Percentiles rank a stretch among this genome's conserved stretches.
phyloP scores from a whole-genome alignment of 352 stramenopile genomes.

The Phytophthora crassamura region DNA sequence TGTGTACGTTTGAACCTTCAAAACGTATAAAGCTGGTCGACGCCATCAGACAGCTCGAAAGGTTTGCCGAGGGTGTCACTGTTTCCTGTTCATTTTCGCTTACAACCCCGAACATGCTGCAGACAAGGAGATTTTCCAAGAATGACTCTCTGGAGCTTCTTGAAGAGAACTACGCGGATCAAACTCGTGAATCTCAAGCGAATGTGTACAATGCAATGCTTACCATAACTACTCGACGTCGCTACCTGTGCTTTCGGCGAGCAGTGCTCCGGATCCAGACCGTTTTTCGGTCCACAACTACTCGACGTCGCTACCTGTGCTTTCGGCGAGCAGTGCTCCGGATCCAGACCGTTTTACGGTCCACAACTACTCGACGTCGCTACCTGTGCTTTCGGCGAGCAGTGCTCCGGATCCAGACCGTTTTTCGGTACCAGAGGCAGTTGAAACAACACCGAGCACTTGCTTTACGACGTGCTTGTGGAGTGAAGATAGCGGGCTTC shows the following conservation, averaged over 20 bases:
- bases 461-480: neutral
- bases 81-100: neutral
- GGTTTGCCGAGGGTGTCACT: neutral
- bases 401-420: conserved; percentile 2
- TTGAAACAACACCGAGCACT: neutral
- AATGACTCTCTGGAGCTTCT: conserved; percentile 1
- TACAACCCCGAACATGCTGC: neutral
- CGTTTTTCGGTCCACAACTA: no score
- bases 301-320: no score
- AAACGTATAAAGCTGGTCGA: conserved; percentile 7
- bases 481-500: no score
- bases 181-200: neutral
- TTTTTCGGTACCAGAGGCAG: conserved; percentile 6
- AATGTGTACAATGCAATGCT: conserved; percentile 8
- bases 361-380: neutral
- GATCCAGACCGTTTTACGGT: conserved; percentile 9
- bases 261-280: no score
- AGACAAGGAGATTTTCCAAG: neutral
- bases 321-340: no score
- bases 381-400: conserved; percentile 5
- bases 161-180: neutral
- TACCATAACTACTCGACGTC: no score
- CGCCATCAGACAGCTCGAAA: conserved; percentile 7
- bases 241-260: no score
- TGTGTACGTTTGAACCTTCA: conserved; percentile 24